These are phyloP conservation scores for Schizonepeta tenuifolia DNA, from an alignment of 257 asterid genomes.

Conservation along the genomic window DNA sequence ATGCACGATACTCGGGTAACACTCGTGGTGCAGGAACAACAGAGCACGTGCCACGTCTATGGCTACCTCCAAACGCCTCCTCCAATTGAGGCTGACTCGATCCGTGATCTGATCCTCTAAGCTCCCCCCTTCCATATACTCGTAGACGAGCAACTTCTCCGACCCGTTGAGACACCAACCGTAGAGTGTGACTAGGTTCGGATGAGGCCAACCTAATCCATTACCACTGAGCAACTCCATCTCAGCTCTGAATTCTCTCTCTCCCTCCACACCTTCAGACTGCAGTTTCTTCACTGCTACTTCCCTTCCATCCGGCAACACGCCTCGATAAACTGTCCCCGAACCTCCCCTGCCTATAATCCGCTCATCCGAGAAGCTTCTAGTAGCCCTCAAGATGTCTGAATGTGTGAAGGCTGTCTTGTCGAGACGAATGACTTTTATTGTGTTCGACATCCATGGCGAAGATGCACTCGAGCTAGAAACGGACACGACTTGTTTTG, in stretches of 20 bases:
- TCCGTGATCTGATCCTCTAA: constrained; percentile 63
- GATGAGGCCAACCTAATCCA: constrained; percentile 93
- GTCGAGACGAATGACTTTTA: constrained; percentile 79
- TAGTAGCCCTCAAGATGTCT: constrained; percentile 79
- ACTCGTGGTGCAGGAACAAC: constrained; percentile 83
- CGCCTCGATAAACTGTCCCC: constrained; percentile 83
- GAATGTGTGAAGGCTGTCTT: constrained; percentile 81
- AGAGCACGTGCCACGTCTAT: constrained; percentile 81
- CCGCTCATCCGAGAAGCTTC: constrained; percentile 70
- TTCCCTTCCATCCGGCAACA: constrained; percentile 76
- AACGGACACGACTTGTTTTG: constrained; percentile 49
- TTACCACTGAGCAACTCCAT: constrained; percentile 85
- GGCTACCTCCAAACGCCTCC: constrained; percentile 64
- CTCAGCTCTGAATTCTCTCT: constrained; percentile 83
- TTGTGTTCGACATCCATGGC: constrained; percentile 65
- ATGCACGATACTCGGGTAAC: constrained; percentile 82
- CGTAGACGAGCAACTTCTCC: constrained; percentile 83
- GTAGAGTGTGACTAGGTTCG: constrained; percentile 78
- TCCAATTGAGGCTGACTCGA: constrained; percentile 56
- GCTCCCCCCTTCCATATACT: constrained; percentile 97
- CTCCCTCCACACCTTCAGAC: constrained; percentile 87
- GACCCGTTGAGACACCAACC: constrained; percentile 93
- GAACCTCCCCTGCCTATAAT: constrained; percentile 91
- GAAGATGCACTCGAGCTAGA: constrained; percentile 69
- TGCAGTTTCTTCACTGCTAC: constrained; percentile 86